These are phyloP conservation scores for Chiua virens DNA, from an alignment of 768 basidiomycete species.

Conservation along the genomic window DNA sequence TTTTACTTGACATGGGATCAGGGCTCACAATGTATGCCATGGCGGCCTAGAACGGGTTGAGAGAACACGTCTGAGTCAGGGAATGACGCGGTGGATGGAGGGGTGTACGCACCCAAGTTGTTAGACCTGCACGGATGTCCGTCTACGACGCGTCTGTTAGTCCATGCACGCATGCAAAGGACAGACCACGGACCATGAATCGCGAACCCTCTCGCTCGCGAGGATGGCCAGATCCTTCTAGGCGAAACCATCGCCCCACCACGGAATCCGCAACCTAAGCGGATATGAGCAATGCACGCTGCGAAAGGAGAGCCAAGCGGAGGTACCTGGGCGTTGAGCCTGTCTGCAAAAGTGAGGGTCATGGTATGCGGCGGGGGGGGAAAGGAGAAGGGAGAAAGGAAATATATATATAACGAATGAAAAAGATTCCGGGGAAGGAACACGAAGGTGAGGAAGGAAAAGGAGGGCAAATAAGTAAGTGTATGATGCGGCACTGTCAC, in stretches of 20 bases:
- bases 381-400: slow-evolving; percentile 13
- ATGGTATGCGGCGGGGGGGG: slow-evolving; percentile 24
- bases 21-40: slow-evolving; percentile 79
- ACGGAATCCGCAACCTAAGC: slow-evolving; percentile 39
- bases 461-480: too few species aligned
- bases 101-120: slow-evolving; percentile 67
- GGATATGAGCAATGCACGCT: background rate
- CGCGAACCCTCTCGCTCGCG: slow-evolving; percentile 62
- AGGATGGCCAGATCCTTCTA: slow-evolving; percentile 69
- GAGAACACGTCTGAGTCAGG: background rate
- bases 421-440: background rate
- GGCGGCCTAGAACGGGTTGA: slow-evolving; percentile 47
- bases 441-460: too few species aligned
- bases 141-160: slow-evolving; percentile 45
- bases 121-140: slow-evolving; percentile 75
- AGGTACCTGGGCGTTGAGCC: slow-evolving; percentile 42
- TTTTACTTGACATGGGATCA: background rate
- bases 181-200: slow-evolving; percentile 46
- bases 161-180: background rate
- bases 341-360: slow-evolving; percentile 40
- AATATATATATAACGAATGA: slow-evolving; percentile 28
- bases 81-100: background rate
- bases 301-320: background rate
- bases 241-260: slow-evolving; percentile 65
- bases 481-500: background rate